These are phyloP conservation scores for Colletotrichum aenigma DNA, from an alignment of 2,329 filamentous ascomycete genomes.

Conservation along the genomic window DNA sequence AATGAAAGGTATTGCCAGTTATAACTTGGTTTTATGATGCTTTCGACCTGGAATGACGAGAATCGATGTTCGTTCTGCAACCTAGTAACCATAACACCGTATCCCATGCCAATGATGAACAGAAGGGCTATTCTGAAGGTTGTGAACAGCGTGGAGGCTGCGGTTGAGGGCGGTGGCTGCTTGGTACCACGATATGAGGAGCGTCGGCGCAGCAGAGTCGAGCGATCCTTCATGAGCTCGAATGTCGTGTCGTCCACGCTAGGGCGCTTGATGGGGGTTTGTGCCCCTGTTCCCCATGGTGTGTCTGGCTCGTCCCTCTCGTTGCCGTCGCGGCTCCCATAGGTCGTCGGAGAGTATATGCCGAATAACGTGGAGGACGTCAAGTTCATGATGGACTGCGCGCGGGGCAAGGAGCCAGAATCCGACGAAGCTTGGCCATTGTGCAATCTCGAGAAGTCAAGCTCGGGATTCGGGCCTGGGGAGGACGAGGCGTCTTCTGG, in stretches of 20 bases:
- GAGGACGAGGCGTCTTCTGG: constrained; percentile 39
- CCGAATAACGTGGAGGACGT: constrained; percentile 89
- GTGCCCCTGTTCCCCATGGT: constrained; percentile 79
- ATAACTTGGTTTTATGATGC: constrained; percentile 44
- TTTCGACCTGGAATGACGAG: constrained; percentile 62
- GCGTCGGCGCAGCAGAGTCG: constrained; percentile 35
- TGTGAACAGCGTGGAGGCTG: constrained; percentile 52
- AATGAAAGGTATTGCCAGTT: constrained; percentile 74
- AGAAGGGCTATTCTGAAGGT: constrained; percentile 66
- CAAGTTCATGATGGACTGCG: constrained; percentile 82
- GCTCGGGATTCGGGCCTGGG: constrained; percentile 52
- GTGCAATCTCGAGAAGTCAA: constrained; percentile 11
- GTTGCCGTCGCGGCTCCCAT: constrained; percentile 47
- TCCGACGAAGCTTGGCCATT: constrained; percentile 31
- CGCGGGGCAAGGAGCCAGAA: constrained; percentile 61
- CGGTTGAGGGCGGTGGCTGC: constrained; percentile 29
- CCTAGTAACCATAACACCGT: constrained; percentile 81
- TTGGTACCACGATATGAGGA: constrained; percentile 37
- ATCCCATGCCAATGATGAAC: constrained; percentile 80
- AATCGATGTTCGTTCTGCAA: constrained; percentile 74
- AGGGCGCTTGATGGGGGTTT: constrained; percentile 62
- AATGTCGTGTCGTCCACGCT: constrained; percentile 49
- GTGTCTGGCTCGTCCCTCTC: constrained; percentile 63
- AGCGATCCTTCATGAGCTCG: constrained; percentile 46
- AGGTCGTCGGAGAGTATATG: constrained; percentile 78